Evolutionary conservation across 176 grass and related monocot species (phyloP), one percentile per base, ranked within the genome.

Genomic region (Olyra latifolia): DNA sequence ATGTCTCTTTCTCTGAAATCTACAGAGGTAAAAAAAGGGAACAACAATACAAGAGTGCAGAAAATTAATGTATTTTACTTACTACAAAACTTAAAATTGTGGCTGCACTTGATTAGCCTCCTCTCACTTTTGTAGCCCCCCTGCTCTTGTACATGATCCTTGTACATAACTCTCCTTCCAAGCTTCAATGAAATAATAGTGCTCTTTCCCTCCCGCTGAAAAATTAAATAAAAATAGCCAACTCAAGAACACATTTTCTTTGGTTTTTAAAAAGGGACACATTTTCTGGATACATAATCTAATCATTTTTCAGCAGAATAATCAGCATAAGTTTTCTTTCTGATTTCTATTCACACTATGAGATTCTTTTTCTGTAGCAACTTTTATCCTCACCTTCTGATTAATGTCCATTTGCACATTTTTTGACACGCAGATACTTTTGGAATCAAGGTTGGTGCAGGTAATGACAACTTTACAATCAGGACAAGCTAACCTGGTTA

Each of bases 391-490:
- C 8, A 5, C 59, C 14, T 7, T 2, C 57, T 29, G 30, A 47
- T 57, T 44, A 15, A 8, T 12, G 8, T 53, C 22, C 28, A 41
- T 58, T 46, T 68, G 19, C 9, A 10, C 8, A 35, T 35, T 35
- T 24, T 27, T 52, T 50, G 4, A 42, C 11, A 15, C 50, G 80
- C 80, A 88, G 74, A 1, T 0, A 43, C 35, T 49, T 3, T 16
- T 0, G 6, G 7, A 17, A 47, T 73, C 48, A 88, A 79, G 45
- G 59, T 83, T 57, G 40, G 57, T 0, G 2, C 59, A 83, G 74
- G 86, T 88, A 88, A 73, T 64, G n/a, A n/a, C 16, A 55, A 6
- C 19, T 57, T 71, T 35, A 25, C 4, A 7, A 63, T n/a, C 29
- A 62, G 6, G 6, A 69, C 5, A 29, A 11, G 32, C 15, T 23